Conservation (phyloP, 345 rosid species). For the Excoecaria agallocha region DNA sequence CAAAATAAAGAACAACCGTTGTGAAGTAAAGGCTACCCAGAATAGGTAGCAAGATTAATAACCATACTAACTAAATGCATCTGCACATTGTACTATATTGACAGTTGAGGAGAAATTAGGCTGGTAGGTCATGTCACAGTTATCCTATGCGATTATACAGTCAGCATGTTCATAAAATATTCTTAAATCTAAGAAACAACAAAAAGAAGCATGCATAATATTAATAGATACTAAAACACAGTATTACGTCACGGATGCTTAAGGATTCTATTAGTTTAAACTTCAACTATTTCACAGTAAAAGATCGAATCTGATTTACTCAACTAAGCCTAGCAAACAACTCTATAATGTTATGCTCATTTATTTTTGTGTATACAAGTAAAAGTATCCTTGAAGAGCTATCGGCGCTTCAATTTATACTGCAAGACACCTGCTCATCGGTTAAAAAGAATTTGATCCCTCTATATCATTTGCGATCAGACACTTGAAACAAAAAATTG, state of each 20-base stretch:
- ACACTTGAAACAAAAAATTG: not conserved
- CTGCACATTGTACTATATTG: conserved; percentile 1
- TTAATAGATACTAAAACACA: not conserved
- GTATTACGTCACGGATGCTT: not conserved
- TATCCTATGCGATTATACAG: not conserved
- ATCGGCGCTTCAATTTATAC: not conserved
- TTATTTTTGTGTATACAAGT: not conserved
- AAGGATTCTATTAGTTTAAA: not conserved
- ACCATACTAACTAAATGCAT: conserved; percentile 3
- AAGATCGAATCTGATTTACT: not conserved
- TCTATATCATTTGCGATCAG: not conserved
- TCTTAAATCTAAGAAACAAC: not conserved
- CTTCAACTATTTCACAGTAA: not conserved
- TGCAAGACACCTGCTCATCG: not conserved
- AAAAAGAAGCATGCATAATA: not conserved
- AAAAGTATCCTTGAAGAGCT: not conserved
- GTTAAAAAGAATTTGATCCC: not conserved
- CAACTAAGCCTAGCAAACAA: not conserved
- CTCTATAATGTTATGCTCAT: not conserved
- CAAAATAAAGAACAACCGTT: not conserved
- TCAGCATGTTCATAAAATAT: not conserved
- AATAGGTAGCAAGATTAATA: conserved; percentile 1
- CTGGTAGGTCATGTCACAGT: conserved; percentile 7
- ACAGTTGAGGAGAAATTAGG: not conserved
- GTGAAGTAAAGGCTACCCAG: not conserved